Evolutionary conservation across 2,329 filamentous ascomycete species (phyloP).

Genomic region (Calonectria henricotiae): DNA sequence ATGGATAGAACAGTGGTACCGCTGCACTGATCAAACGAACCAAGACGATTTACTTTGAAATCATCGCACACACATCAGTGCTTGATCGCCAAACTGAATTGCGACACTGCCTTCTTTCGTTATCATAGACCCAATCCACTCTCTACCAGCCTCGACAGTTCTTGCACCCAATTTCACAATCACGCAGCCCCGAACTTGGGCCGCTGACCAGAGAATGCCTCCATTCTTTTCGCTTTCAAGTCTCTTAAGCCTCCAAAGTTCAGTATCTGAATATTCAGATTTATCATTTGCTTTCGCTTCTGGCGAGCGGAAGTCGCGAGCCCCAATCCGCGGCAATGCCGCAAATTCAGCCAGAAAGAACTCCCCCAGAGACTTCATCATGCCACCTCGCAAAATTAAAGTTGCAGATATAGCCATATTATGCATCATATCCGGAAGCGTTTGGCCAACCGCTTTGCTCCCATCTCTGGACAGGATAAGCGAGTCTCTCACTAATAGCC

Average conservation of each 20-base stretch:
- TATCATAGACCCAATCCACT: conserved; percentile 86
- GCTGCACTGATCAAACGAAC: not conserved
- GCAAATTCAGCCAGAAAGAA: conserved; percentile 89
- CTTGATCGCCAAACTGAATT: conserved; percentile 83
- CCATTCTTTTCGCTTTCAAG: conserved; percentile 72
- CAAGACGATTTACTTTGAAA: not conserved
- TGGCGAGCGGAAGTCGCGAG: conserved; percentile 79
- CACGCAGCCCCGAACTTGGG: conserved; percentile 85
- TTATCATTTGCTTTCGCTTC: conserved; percentile 64
- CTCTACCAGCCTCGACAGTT: conserved; percentile 84
- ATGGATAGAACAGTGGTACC: too few species aligned
- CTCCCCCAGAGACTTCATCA: conserved; percentile 76
- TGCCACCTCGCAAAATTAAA: conserved; percentile 83
- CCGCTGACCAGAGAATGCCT: conserved; percentile 86
- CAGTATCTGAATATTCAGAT: conserved; percentile 59
- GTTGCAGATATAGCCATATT: conserved; percentile 86
- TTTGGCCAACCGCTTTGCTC: conserved; percentile 59
- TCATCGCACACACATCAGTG: conserved; percentile 81
- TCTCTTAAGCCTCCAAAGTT: conserved; percentile 71
- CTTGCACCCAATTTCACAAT: conserved; percentile 92
- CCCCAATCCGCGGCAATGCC: conserved; percentile 85
- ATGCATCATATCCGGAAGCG: conserved; percentile 78
- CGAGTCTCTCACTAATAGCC: conserved; percentile 88
- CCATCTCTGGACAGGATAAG: conserved; percentile 79
- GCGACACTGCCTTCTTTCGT: conserved; percentile 81